Conservation (phyloP, 2,329 filamentous ascomycete genomes). For the Gnomoniopsis smithogilvyi region DNA sequence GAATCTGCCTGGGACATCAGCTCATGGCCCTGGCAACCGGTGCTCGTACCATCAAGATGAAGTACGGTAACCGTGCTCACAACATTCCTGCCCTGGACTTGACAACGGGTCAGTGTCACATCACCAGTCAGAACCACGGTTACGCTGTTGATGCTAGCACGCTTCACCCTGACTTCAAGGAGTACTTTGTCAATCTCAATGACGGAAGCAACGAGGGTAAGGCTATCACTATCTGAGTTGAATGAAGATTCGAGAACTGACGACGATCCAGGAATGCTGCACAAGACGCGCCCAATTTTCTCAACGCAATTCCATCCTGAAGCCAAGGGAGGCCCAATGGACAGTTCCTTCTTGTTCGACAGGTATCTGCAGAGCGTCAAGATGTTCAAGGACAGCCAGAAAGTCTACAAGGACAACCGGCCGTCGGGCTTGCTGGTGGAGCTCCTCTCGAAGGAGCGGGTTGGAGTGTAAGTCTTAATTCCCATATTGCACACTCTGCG, state of each 20-base stretch:
- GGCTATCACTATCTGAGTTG: slow-evolving; percentile 18
- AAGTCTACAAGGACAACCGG: slow-evolving; percentile 78
- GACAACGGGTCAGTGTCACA: slow-evolving; percentile 96
- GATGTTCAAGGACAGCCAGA: slow-evolving; percentile 82
- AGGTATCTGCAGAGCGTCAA: slow-evolving; percentile 89
- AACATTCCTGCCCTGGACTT: slow-evolving; percentile 96
- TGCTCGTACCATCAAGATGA: slow-evolving; percentile 91
- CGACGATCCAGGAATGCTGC: slow-evolving; percentile 68
- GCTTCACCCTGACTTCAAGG: slow-evolving; percentile 83
- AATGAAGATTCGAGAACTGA: slow-evolving; percentile 19
- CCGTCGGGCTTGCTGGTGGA: slow-evolving; percentile 87
- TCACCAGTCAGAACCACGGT: slow-evolving; percentile 97
- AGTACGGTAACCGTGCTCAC: slow-evolving; percentile 98
- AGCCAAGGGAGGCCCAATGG: slow-evolving; percentile 94
- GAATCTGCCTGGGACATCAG: slow-evolving; percentile 97
- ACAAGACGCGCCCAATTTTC: slow-evolving; percentile 95
- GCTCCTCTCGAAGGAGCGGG: slow-evolving; percentile 88
- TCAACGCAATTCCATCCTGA: slow-evolving; percentile 98
- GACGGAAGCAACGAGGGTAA: slow-evolving; percentile 91
- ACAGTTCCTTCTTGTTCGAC: slow-evolving; percentile 95
- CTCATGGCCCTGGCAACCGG: slow-evolving; percentile 86
- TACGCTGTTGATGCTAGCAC: slow-evolving; percentile 89
- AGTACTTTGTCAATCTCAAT: slow-evolving; percentile 98
- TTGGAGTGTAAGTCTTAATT: slow-evolving; percentile 60
- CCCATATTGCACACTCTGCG: not conserved